Percentiles rank a stretch among this genome's conserved stretches.
Conservation (phyloP, 345 rosid genomes). For the Moricandia arvensis region DNA sequence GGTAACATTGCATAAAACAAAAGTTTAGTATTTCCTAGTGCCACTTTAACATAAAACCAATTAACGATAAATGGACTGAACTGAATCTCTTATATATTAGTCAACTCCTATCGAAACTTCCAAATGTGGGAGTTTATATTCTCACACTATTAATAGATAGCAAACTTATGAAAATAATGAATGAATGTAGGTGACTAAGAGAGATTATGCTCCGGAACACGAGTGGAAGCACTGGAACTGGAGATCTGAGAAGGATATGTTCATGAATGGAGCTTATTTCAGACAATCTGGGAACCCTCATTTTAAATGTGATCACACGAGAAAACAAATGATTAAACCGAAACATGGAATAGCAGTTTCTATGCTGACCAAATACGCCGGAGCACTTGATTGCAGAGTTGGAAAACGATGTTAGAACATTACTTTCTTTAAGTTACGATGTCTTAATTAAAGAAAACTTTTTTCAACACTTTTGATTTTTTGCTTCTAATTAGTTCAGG, state of each 20-base stretch:
- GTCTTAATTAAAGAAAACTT: not conserved
- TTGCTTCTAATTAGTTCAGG: slow-evolving; percentile 30
- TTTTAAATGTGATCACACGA: slow-evolving; percentile 5
- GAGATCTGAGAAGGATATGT: slow-evolving; percentile 62
- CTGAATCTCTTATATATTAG: too few species aligned
- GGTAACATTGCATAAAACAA: not conserved
- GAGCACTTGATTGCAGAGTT: slow-evolving; percentile 42
- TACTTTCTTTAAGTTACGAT: not conserved
- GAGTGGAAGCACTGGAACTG: slow-evolving; percentile 70
- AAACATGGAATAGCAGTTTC: slow-evolving; percentile 36
- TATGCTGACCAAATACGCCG: slow-evolving; percentile 41
- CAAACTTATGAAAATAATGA: not conserved
- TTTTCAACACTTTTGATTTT: not conserved
- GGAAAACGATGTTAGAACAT: slow-evolving; percentile 32
- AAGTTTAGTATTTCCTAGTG: too few species aligned
- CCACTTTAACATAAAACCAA: too few species aligned
- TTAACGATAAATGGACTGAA: too few species aligned
- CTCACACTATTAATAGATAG: too few species aligned
- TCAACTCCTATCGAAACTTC: too few species aligned
- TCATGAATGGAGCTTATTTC: slow-evolving; percentile 64
- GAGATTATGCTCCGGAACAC: slow-evolving; percentile 44
- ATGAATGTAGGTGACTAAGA: slow-evolving; percentile 52
- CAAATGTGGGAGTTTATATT: too few species aligned
- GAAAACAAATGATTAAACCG: slow-evolving; percentile 39
- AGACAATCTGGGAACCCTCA: slow-evolving; percentile 50